Base-by-base conservation (phyloP, 768 basidiomycete species). In the Russula griseocarnosa region DNA sequence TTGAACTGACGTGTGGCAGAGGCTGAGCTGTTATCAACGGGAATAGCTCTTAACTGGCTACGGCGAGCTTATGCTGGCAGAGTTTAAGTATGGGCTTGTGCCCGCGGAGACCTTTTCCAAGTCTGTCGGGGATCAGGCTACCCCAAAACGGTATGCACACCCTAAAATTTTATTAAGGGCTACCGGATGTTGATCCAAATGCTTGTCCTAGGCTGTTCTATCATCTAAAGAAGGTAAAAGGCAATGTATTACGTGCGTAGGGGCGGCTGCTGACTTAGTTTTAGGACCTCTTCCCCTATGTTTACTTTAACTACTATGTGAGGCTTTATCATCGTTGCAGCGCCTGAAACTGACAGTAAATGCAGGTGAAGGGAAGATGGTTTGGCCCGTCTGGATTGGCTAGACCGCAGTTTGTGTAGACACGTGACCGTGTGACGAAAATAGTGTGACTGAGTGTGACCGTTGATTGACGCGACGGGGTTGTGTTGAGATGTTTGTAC, bases 31-130 rank as follows among this genome's bases (percentile, higher is more conserved):
- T 53, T 14, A 55, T 32, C 34, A 42, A 38, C 26, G 58, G n/a
- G 42, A 26, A 30, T 65, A 91, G 90, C 79, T 92, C 9, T 78
- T 92, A 67, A 91, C 89, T 50, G 89, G 88, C 32, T 91, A 92
- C 69, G 89, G 88, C 20, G 80, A 90, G 74, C 74, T 91, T 47
- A 82, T 98, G 84, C 80, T 98, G 59, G 88, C 91, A 30, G 95
- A 98, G 74, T 98, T 98, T 81, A 92, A 90, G 73, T 99, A 98
- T 74, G 94, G 92, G 18, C 76, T 87, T 1, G 83, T 87, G 71
- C 91, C 94, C 1, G 87, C 93, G 69, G 96, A 98, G 76, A 83
- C 90, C 0, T 98, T 99, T 71, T 76, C 81, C 18, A 71, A 74
- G 3, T 76, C 82, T 69, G 75, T 93, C 26, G 83, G 83, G 36